Percentiles rank a stretch among this genome's conserved stretches.
Conservation (phyloP, 495 filamentous ascomycete species). For the Xylaria grammica region DNA sequence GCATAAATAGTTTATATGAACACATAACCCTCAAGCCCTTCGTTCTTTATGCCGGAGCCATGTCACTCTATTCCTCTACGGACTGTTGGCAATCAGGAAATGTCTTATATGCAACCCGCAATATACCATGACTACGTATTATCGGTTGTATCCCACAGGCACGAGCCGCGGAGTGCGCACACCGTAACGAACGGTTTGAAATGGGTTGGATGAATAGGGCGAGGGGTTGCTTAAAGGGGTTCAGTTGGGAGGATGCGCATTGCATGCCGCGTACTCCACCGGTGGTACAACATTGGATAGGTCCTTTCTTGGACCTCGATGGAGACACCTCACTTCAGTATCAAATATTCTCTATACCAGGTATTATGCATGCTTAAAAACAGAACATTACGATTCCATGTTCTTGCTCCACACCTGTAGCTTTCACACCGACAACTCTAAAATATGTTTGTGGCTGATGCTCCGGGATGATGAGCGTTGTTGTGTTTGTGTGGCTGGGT, state of each 20-base stretch:
- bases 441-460: not conserved
- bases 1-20: not conserved
- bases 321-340: conserved; percentile 14
- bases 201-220: not conserved
- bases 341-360: conserved; percentile 13
- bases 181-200: not conserved
- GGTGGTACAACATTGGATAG: not conserved
- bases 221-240: not conserved
- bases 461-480: too few relatives aligned
- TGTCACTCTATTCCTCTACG: not conserved
- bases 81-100: not conserved
- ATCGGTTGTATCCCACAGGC: not conserved
- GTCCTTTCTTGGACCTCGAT: too few relatives aligned
- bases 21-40: not conserved
- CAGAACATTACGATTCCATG: conserved; percentile 1
- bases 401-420: not conserved
- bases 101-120: not conserved
- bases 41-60: not conserved
- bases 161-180: not conserved
- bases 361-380: conserved; percentile 5
- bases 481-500: too few relatives aligned
- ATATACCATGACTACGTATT: not conserved
- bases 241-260: not conserved
- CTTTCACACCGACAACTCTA: not conserved
- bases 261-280: not conserved